Base-by-base conservation (phyloP, 768 basidiomycete genomes). In the Chalciporus sphaerocephalus region DNA sequence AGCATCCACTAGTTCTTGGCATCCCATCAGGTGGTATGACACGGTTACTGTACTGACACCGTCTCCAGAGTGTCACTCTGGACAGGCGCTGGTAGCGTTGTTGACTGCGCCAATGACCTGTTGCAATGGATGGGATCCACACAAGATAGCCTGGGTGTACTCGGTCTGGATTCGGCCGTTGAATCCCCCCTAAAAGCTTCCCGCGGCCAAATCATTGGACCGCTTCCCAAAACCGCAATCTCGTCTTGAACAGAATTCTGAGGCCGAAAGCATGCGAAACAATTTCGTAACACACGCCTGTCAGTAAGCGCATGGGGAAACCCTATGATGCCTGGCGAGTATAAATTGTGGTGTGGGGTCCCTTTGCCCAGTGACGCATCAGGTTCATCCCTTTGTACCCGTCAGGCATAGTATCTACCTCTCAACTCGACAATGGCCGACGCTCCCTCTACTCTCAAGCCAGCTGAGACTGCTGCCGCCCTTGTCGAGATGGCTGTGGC, bases 401-500 rank as follows among this genome's bases (percentile, higher is more conserved):
- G 25, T 13, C 30, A 41, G 43, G 42, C 46, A n/a, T 28, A 22
- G 6, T 32, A 27, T 6, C n/a, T n/a, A 13, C 20, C 30, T 33
- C 16, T 32, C 41, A 38, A 37, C n/a, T 39, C 24, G 21, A 51
- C 42, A 32, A 57, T 57, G 57, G 39, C 58, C 1, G 52, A 61
- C 18, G 36, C 56, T 16, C 64, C 71, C 34, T 71, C 66, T 52
- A 85, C 81, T 28, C 70, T 85, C 55, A 76, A 69, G 52, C 83
- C 83, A 30, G 68, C 70, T 8, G 69, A 80, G 59, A 83, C 85
- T 23, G 78, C 85, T 22, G 71, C 66, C 8, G 61, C 62, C 40
- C 72, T 87, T 63, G 70, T 88, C 48, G 70, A 83, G 53, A 56
- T 68, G 38, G 82, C 76, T 33, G 70, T 85, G 20, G 60, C 59